Percentiles rank a stretch among this genome's conserved stretches.
Evolutionary conservation across 345 rosid genomes (phyloP).

Genomic region (Sisymbrium irio): DNA sequence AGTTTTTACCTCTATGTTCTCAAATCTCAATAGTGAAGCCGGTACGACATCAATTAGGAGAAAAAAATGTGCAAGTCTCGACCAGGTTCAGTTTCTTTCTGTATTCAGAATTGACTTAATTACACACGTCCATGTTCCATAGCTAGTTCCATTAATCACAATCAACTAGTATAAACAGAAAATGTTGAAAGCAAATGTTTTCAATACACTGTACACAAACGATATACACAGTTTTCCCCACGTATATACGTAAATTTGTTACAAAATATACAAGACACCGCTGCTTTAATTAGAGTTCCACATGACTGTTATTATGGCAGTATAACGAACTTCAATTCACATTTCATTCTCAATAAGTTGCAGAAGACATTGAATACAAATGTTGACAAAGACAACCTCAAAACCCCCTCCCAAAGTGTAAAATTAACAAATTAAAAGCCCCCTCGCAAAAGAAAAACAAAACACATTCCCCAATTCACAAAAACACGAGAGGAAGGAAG

Average conservation of each 20-base stretch:
- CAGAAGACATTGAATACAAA: conserved; percentile 17
- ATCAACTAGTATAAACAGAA: neutral
- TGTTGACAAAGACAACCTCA: neutral
- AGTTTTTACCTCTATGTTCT: neutral
- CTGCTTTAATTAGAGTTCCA: neutral
- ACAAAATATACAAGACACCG: conserved; percentile 2
- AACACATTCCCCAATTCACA: conserved; percentile 25
- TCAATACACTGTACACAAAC: neutral
- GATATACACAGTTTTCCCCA: neutral
- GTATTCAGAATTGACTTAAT: neutral
- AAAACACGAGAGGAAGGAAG: conserved; percentile 14
- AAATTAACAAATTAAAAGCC: conserved; percentile 8
- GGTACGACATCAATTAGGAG: neutral
- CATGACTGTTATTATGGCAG: neutral
- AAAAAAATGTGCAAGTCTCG: neutral
- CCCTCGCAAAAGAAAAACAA: neutral
- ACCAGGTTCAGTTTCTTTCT: neutral
- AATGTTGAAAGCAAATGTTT: neutral
- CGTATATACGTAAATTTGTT: neutral
- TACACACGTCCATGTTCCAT: neutral
- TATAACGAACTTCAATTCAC: conserved; percentile 10
- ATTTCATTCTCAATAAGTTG: conserved; percentile 21
- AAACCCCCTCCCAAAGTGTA: conserved; percentile 1
- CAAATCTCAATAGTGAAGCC: neutral
- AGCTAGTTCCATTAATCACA: neutral